Base-by-base conservation (phyloP, 306 rosid genomes). In the Psophocarpus tetragonolobus region DNA sequence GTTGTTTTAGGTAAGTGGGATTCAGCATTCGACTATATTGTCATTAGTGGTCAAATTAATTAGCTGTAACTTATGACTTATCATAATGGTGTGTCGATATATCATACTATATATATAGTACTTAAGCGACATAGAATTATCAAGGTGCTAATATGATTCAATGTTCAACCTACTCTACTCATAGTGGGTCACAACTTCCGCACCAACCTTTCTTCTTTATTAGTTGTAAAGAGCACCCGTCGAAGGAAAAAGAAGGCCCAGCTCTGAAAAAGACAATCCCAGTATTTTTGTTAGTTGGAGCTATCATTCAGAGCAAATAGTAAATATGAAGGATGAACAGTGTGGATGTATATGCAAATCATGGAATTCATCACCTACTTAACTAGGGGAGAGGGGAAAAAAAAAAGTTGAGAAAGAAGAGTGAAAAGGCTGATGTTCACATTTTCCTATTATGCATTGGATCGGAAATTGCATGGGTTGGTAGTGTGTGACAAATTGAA, bases 161-260 rank as follows among this genome's bases (percentile, higher is more conserved):
- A 24, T 20, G 33, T n/a, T 36, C 12, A 17, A 53, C 42, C 71
- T 30, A 33, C 27, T 54, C 24, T 23, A 33, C 20, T 60, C 23
- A 29, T 30, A 60, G 39, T 75, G 53, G 73, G 51, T 75, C 73
- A 39, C 77, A 57, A 57, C 82, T 63, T 57, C 62, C 71, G 1
- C 63, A 68, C 63, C 76, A 68, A 78, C 70, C 76, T 18, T 57
- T 66, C 63, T 68, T 65, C 53, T 64, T 76, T 76, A 64, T 23
- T 11, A 65, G 80, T 62, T 48, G 64, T 35, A 76, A 64, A 76
- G 80, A 47, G 32, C 53, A 5, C 15, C 41, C 54, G 15, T 32
- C 2, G 50, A 63, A n/a, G 18, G 45, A 33, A 75, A 73, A 75
- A 58, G 78, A 30, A 41, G 58, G 56, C 70, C 44, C 13, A 13